These are phyloP conservation scores for Clonostachys byssicola DNA, from an alignment of 2,329 filamentous ascomycete species.

Conservation along the genomic window DNA sequence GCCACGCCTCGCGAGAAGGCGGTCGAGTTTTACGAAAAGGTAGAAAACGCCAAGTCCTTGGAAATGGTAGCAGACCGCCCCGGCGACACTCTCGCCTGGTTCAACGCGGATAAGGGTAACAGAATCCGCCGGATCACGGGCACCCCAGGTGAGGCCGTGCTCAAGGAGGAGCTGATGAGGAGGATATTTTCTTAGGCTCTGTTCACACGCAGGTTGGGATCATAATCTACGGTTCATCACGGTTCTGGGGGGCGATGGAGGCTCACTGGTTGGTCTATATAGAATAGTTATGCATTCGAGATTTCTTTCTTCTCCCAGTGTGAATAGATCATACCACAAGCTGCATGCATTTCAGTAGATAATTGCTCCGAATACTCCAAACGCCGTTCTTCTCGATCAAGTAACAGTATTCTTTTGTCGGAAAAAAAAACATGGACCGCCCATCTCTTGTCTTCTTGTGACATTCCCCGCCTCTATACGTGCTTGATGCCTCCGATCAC, in stretches of 20 bases:
- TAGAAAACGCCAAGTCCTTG: constrained; percentile 42
- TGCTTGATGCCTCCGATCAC: constrained; percentile 86
- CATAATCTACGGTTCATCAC: too few species aligned
- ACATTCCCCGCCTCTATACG: constrained; percentile 21
- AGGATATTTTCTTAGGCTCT: constrained; percentile 18
- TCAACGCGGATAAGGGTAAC: constrained; percentile 72
- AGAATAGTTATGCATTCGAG: too few species aligned
- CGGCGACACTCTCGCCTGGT: constrained; percentile 73
- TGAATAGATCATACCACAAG: too few species aligned
- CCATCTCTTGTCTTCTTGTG: not conserved
- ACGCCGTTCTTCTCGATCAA: too few species aligned
- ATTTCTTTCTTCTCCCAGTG: too few species aligned
- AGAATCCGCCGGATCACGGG: constrained; percentile 69
- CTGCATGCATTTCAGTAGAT: too few species aligned
- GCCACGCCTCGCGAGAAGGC: constrained; percentile 43
- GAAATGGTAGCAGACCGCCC: constrained; percentile 45
- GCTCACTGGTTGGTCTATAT: too few species aligned
- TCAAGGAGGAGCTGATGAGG: constrained; percentile 63
- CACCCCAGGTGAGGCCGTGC: constrained; percentile 63
- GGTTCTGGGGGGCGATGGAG: too few species aligned
- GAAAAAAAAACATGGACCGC: too few species aligned
- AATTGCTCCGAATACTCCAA: too few species aligned
- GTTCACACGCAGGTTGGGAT: too few species aligned
- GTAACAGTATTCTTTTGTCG: too few species aligned
- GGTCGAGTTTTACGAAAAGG: constrained; percentile 28